Percentiles rank a stretch among this genome's conserved stretches.
These are phyloP conservation scores for Trichothecium roseum DNA, from an alignment of 2,329 filamentous ascomycete genomes.

Conservation along the genomic window DNA sequence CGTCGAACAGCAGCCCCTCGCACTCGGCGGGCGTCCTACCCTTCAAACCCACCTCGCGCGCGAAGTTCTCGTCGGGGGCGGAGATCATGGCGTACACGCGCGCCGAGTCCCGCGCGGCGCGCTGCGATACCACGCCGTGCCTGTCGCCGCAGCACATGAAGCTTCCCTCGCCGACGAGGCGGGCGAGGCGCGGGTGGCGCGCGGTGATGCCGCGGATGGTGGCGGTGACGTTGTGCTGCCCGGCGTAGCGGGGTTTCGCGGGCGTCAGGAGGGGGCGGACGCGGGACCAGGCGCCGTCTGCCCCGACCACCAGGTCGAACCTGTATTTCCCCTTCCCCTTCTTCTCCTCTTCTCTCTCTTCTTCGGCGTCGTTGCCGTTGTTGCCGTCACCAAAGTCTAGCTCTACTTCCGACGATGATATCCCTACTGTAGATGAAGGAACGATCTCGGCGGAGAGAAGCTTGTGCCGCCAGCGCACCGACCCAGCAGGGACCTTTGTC, in stretches of 20 bases:
- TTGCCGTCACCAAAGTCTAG: slow-evolving; percentile 14
- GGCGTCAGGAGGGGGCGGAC: slow-evolving; percentile 24
- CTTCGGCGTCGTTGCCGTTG: slow-evolving; percentile 7
- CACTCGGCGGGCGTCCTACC: slow-evolving; percentile 5
- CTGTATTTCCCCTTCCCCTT: slow-evolving; percentile 21
- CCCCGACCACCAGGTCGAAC: slow-evolving; percentile 4
- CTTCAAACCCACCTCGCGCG: slow-evolving; percentile 4
- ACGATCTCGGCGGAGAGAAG: slow-evolving; percentile 14
- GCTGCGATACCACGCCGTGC: slow-evolving; percentile 23
- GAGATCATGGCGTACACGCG: slow-evolving; percentile 18
- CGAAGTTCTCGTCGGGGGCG: slow-evolving; percentile 13
- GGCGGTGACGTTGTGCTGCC: slow-evolving; percentile 25
- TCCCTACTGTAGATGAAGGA: no score
- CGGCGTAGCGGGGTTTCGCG: slow-evolving; percentile 24
- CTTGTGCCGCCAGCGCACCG: slow-evolving; percentile 18
- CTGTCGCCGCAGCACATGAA: slow-evolving; percentile 22
- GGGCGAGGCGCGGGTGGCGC: slow-evolving; percentile 24
- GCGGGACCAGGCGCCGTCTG: slow-evolving; percentile 10
- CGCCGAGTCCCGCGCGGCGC: slow-evolving; percentile 16
- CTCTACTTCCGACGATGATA: slow-evolving; percentile 1
- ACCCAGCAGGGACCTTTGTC: slow-evolving; percentile 14
- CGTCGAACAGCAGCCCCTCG: slow-evolving; percentile 12
- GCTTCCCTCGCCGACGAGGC: slow-evolving; percentile 27
- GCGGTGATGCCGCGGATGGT: slow-evolving; percentile 20
- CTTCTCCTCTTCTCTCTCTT: no score